Evolutionary conservation across 1,284 basidiomycete genomes (phyloP), one percentile per base, ranked within the genome.

Genomic region (Tilletia caries): DNA sequence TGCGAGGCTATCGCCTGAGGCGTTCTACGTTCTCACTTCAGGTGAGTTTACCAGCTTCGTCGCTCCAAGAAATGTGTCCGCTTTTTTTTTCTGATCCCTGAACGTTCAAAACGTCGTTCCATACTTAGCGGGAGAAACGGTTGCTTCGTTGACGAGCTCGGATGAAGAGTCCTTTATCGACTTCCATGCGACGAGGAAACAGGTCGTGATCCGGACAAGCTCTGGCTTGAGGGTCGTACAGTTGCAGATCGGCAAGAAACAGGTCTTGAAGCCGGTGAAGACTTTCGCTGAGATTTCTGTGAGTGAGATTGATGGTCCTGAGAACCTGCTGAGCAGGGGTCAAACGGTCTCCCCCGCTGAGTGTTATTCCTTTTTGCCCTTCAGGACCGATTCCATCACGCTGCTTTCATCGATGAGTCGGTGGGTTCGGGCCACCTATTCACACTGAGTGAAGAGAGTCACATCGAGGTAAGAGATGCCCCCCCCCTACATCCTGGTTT

Each of bases 121-220:
- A 41, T 15, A 41, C 23, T 3, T 18, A 62, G 58, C 20, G 6
- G 58, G 58, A 10, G 58, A 62, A 23, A 33, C 27, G 33, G 58
- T 62, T n/a, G 32, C 58, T 37, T 62, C 58, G 12, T 18, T 62
- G 13, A 25, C 58, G 20, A 62, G 58, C 58, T 62, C 58, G 33
- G 33, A 62, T 10, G 58, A 62, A n/a, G 58, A 62, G 32, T 33
- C 58, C 58, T 62, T 62, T n/a, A 20, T 62, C 18, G 58, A 62
- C n/a, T 62, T 29, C 58, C 29, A 37, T 10, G 32, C 34, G 29
- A 37, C 32, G 15, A 62, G 32, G 58, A 29, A 33, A 29, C 58
- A 62, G 1, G 32, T 62, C 32, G 58, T 62, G 32, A 37, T 62
- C 20, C 29, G 58, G 18, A 62, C 58, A 6, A 37, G 32, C 18